A percentile compares a stretch with the other conserved stretches of the same genome.
Evolutionary conservation across 495 filamentous ascomycete species (phyloP).

Genomic region (Podospora fimiseda): DNA sequence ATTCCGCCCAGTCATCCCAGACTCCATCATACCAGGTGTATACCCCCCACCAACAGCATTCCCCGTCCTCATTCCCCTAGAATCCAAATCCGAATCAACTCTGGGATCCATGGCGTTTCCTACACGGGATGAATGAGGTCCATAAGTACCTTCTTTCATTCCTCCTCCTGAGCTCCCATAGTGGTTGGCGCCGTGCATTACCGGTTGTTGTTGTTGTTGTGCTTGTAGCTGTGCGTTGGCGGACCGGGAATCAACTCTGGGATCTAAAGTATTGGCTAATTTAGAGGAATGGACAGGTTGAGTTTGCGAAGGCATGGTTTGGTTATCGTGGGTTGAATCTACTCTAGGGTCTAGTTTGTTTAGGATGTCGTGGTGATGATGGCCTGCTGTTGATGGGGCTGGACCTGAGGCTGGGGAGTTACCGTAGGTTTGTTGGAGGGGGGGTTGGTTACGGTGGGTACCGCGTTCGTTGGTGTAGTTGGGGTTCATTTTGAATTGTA

Average conservation of each 20-base stretch:
- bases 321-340: slow-evolving; percentile 46
- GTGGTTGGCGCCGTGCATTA: slow-evolving; percentile 5
- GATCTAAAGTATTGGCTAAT: slow-evolving; percentile 41
- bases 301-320: slow-evolving; percentile 24
- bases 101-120: slow-evolving; percentile 44
- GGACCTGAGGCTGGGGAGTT: slow-evolving; percentile 23
- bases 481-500: background rate
- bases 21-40: no score
- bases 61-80: no score
- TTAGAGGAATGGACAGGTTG: slow-evolving; percentile 33
- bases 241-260: slow-evolving; percentile 42
- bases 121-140: slow-evolving; percentile 26
- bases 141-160: slow-evolving; percentile 40
- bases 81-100: slow-evolving; percentile 18
- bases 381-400: slow-evolving; percentile 33
- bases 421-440: no score
- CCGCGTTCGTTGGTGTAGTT: background rate
- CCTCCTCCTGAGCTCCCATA: no score
- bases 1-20: no score
- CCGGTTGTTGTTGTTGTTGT: background rate
- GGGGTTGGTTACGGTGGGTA: background rate
- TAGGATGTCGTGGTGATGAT: slow-evolving; percentile 53
- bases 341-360: slow-evolving; percentile 62
- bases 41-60: background rate
- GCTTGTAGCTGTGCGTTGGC: slow-evolving; percentile 21